A percentile compares a stretch with the other conserved stretches of the same genome.
These are phyloP conservation scores for Rhodotorula sp. DNA, from an alignment of 1,284 basidiomycete species.

Conservation along the genomic window DNA sequence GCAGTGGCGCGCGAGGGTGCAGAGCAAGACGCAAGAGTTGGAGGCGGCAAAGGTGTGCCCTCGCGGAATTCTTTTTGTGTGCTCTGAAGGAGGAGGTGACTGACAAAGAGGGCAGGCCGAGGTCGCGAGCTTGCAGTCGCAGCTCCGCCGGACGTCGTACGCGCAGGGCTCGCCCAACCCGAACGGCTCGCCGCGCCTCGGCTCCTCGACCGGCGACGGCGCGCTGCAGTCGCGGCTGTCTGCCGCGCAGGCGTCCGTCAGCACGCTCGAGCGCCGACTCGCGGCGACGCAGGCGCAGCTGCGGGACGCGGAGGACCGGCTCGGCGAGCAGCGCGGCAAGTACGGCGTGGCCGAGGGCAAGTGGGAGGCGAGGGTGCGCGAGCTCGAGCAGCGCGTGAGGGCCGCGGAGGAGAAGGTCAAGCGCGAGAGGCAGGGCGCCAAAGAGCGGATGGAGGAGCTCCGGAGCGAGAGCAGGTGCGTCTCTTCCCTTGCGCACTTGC, in stretches of 20 bases:
- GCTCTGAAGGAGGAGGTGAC: background rate
- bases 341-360: conserved; percentile 71
- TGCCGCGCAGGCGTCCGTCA: conserved; percentile 69
- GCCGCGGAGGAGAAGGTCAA: conserved; percentile 92
- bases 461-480: conserved; percentile 46
- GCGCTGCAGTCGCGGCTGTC: conserved; percentile 57
- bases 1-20: conserved; percentile 82
- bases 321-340: conserved; percentile 70
- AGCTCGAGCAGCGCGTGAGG: conserved; percentile 80
- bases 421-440: conserved; percentile 89
- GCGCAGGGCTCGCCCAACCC: background rate
- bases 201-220: conserved; percentile 45
- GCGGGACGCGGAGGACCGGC: conserved; percentile 75
- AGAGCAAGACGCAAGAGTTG: conserved; percentile 81
- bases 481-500: too few relatives aligned
- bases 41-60: conserved; percentile 73
- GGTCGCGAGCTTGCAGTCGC: conserved; percentile 72
- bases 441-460: conserved; percentile 66
- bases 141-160: conserved; percentile 54
- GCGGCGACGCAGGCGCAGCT: conserved; percentile 81
- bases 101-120: conserved; percentile 59
- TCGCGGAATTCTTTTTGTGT: conserved; percentile 22
- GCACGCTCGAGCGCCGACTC: conserved; percentile 78
- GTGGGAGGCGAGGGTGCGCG: conserved; percentile 89
- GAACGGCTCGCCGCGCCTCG: background rate